A percentile compares a stretch with the other conserved stretches of the same genome.
phyloP scores from a whole-genome alignment of 2,329 filamentous ascomycete species.

The Neoarthrinium moseri region DNA sequence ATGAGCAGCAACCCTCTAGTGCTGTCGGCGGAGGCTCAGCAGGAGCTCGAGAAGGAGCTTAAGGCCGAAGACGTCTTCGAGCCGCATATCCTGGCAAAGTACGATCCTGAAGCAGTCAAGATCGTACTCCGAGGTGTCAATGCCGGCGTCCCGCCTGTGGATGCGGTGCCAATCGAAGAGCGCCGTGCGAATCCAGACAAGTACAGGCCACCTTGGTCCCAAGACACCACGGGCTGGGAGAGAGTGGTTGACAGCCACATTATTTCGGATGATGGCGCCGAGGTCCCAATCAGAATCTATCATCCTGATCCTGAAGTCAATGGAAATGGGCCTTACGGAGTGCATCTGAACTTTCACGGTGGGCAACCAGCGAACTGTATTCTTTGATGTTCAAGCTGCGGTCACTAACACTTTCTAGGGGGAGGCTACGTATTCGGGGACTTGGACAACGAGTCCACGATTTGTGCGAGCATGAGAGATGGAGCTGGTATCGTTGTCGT shows the following conservation, averaged over 20 bases:
- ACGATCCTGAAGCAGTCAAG: constrained; percentile 30
- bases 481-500: constrained; percentile 34
- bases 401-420: constrained; percentile 17
- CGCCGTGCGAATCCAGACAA: constrained; percentile 27
- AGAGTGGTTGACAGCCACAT: constrained; percentile 25
- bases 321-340: constrained; percentile 30
- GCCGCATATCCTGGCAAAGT: constrained; percentile 23
- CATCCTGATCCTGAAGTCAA: constrained; percentile 26
- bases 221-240: constrained; percentile 25
- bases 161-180: constrained; percentile 23
- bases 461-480: constrained; percentile 35
- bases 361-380: background rate
- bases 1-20: background rate
- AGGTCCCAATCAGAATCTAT: constrained; percentile 29
- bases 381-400: background rate
- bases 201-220: constrained; percentile 22
- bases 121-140: constrained; percentile 21
- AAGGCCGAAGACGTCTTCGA: constrained; percentile 24
- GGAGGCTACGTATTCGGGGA: constrained; percentile 37
- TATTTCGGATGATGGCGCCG: constrained; percentile 26
- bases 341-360: constrained; percentile 36
- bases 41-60: constrained; percentile 1
- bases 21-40: background rate
- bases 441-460: constrained; percentile 27
- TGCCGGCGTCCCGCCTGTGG: constrained; percentile 16